Conservation (phyloP, 202 grass and related monocot genomes). For the Brachypodium distachyon region DNA sequence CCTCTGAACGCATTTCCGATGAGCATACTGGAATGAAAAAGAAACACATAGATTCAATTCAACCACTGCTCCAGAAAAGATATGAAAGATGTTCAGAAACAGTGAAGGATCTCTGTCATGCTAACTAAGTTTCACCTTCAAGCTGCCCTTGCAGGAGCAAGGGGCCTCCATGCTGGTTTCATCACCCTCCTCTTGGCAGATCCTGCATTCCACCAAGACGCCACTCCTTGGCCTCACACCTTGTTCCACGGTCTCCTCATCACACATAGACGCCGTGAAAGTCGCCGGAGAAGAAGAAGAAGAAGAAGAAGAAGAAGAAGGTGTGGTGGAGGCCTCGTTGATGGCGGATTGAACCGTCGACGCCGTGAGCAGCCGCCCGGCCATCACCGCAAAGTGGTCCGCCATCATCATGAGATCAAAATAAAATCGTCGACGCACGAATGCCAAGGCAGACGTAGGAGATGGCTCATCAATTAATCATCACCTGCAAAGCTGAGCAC, state of each 20-base stretch:
- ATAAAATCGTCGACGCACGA: no score
- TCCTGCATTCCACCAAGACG: constrained; percentile 60
- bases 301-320: no score
- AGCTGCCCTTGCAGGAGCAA: constrained; percentile 72
- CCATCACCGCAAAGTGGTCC: constrained; percentile 53
- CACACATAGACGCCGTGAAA: neutral
- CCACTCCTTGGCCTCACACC: constrained; percentile 11
- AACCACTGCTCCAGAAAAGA: neutral
- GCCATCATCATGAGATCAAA: no score
- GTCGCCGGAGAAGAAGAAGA: no score
- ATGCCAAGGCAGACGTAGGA: neutral
- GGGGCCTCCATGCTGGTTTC: constrained; percentile 63
- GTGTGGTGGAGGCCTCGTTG: neutral
- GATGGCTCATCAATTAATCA: no score
- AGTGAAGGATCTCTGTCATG: neutral
- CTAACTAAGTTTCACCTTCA: constrained; percentile 36
- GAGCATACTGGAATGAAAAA: constrained; percentile 39
- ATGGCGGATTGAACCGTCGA: constrained; percentile 50
- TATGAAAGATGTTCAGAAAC: neutral
- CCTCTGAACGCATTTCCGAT: constrained; percentile 58
- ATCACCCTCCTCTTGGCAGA: constrained; percentile 73
- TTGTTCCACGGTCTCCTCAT: neutral
- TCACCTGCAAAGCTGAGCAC: neutral
- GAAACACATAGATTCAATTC: neutral
- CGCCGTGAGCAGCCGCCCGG: constrained; percentile 50